Percentiles rank a stretch among this genome's conserved stretches.
These are phyloP conservation scores for Eutrema japonicum DNA, from an alignment of 345 rosid species.

Conservation along the genomic window DNA sequence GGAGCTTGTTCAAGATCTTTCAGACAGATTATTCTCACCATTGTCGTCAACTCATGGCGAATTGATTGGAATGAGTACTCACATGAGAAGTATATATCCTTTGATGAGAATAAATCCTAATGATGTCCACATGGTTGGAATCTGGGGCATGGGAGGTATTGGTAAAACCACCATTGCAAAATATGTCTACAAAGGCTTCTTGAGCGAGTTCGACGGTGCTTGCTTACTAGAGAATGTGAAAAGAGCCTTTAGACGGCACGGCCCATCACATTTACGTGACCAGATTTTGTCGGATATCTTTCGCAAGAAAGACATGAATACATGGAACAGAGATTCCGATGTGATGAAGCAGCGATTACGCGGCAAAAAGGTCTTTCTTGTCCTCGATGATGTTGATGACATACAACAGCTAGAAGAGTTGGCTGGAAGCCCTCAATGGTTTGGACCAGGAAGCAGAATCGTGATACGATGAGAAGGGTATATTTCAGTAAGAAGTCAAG, in stretches of 20 bases:
- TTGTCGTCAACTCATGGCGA: conserved; percentile 4
- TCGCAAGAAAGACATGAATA: conserved; percentile 10
- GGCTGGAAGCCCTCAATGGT: conserved; percentile 35
- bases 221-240: conserved; percentile 52
- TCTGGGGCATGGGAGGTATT: conserved; percentile 58
- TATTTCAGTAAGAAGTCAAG: too few relatives aligned
- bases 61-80: conserved; percentile 45
- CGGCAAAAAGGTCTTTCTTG: conserved; percentile 38
- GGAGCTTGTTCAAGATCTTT: conserved; percentile 40
- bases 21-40: conserved; percentile 25
- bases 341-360: conserved; percentile 35
- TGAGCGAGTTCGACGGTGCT: conserved; percentile 44
- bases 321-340: conserved; percentile 19
- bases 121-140: conserved; percentile 45
- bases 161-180: conserved; percentile 63
- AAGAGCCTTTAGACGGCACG: conserved; percentile 32
- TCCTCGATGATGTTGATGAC: conserved; percentile 43
- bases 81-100: conserved; percentile 30
- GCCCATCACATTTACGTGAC: conserved; percentile 22
- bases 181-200: conserved; percentile 40
- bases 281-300: conserved; percentile 34
- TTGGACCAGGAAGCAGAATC: conserved; percentile 48
- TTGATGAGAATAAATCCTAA: neutral
- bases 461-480: too few relatives aligned
- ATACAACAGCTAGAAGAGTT: conserved; percentile 35